Evolutionary conservation across 805 yeast genomes (phyloP).

Genomic region (Sugiyamaella chiloensis): DNA sequence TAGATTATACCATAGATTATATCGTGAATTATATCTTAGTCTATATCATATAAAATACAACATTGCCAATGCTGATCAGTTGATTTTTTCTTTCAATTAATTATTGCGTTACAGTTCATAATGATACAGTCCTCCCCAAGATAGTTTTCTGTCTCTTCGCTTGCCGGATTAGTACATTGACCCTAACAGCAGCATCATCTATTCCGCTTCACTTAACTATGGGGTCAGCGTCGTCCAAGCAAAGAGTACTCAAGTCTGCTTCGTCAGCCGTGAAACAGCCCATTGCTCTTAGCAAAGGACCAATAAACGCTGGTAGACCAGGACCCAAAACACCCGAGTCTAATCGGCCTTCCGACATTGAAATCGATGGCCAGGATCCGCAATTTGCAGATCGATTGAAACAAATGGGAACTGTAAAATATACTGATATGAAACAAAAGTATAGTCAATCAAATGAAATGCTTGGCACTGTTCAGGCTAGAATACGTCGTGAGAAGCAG

Average conservation of each 20-base stretch:
- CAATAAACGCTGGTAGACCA: background rate
- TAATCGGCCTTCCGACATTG: background rate
- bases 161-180: too few relatives aligned
- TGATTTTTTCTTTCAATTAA: too few relatives aligned
- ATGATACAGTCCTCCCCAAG: too few relatives aligned
- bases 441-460: conserved; percentile 16
- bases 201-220: background rate
- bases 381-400: conserved; percentile 22
- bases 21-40: too few relatives aligned
- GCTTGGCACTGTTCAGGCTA: conserved; percentile 24
- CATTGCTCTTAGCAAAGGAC: conserved; percentile 3
- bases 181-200: too few relatives aligned
- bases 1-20: too few relatives aligned
- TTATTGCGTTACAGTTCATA: too few relatives aligned
- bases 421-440: conserved; percentile 8
- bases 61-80: too few relatives aligned
- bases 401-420: conserved; percentile 25
- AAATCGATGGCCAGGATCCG: conserved; percentile 39
- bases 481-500: conserved; percentile 12
- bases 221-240: conserved; percentile 10
- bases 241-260: background rate
- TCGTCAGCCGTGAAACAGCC: conserved; percentile 1
- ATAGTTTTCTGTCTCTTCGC: too few relatives aligned
- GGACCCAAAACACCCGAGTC: background rate
- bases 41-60: too few relatives aligned